phyloP scores from a whole-genome alignment of 1,284 basidiomycete genomes.

The Inonotus obliquus region DNA sequence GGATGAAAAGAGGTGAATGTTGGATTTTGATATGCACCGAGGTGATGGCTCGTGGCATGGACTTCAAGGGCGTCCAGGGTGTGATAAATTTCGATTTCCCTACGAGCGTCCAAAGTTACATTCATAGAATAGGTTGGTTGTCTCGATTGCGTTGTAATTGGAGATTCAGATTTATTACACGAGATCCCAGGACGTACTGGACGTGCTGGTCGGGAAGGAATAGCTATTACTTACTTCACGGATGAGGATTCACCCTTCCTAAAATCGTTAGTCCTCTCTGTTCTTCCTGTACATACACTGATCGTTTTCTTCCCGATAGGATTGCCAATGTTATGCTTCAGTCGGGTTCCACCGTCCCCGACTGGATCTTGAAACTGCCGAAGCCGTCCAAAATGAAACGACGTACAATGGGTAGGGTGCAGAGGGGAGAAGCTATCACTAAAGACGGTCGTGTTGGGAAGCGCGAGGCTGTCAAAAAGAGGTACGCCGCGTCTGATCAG shows the following conservation, averaged over 20 bases:
- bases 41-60: conserved; percentile 95
- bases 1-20: conserved; percentile 83
- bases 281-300: conserved; percentile 8
- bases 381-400: conserved; percentile 89
- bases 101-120: conserved; percentile 88
- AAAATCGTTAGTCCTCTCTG: conserved; percentile 65
- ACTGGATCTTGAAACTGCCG: conserved; percentile 85
- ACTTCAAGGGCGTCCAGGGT: conserved; percentile 92
- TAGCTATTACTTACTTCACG: conserved; percentile 94
- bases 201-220: conserved; percentile 86
- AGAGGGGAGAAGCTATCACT: conserved; percentile 74
- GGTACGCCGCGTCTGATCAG: conserved; percentile 34
- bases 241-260: conserved; percentile 89
- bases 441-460: conserved; percentile 69
- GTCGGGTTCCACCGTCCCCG: conserved; percentile 84
- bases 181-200: conserved; percentile 75
- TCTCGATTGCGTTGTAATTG: not conserved
- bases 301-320: conserved; percentile 35
- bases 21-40: conserved; percentile 95
- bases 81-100: conserved; percentile 98
- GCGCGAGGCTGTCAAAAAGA: conserved; percentile 68
- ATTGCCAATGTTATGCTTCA: conserved; percentile 94
- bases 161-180: not conserved
- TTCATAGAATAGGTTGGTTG: conserved; percentile 81
- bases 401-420: conserved; percentile 78